phyloP scores from a whole-genome alignment of 768 basidiomycete genomes.

The Russula olivacea region DNA sequence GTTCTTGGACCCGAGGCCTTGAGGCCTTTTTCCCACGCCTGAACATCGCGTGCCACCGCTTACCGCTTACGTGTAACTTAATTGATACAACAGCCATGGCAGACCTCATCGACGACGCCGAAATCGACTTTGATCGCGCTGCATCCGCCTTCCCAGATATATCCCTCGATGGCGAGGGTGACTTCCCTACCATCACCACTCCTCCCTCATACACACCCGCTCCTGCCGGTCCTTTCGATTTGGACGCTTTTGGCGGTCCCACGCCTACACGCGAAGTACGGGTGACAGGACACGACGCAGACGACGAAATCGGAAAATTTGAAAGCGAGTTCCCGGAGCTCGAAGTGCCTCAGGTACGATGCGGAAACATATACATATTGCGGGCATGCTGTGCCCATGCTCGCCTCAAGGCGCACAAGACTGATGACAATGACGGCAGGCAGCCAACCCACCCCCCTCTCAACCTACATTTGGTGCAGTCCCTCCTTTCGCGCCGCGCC shows the following conservation, averaged over 20 bases:
- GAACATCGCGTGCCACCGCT: background rate
- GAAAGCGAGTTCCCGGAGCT: conserved; percentile 83
- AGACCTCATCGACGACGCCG: conserved; percentile 40
- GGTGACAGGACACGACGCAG: conserved; percentile 72
- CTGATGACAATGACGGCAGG: conserved; percentile 15
- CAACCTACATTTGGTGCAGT: conserved; percentile 43
- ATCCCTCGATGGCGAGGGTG: conserved; percentile 59
- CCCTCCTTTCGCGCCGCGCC: conserved; percentile 67
- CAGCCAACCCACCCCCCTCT: conserved; percentile 19
- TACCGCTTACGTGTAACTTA: background rate
- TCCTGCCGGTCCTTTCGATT: conserved; percentile 46
- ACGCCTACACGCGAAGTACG: conserved; percentile 52
- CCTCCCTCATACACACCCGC: conserved; percentile 27
- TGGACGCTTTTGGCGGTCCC: conserved; percentile 57
- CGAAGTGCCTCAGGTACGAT: conserved; percentile 42
- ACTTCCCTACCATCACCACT: conserved; percentile 42
- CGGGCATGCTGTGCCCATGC: background rate
- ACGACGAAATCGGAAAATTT: conserved; percentile 64
- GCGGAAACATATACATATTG: background rate
- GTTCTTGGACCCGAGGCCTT: background rate
- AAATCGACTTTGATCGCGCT: conserved; percentile 78
- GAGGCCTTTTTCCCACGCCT: conserved; percentile 3
- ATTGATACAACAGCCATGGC: conserved; percentile 26
- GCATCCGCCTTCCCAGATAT: conserved; percentile 83
- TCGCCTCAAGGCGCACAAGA: background rate